phyloP scores from a whole-genome alignment of 306 rosid genomes.

The Luffa aegyptiaca region DNA sequence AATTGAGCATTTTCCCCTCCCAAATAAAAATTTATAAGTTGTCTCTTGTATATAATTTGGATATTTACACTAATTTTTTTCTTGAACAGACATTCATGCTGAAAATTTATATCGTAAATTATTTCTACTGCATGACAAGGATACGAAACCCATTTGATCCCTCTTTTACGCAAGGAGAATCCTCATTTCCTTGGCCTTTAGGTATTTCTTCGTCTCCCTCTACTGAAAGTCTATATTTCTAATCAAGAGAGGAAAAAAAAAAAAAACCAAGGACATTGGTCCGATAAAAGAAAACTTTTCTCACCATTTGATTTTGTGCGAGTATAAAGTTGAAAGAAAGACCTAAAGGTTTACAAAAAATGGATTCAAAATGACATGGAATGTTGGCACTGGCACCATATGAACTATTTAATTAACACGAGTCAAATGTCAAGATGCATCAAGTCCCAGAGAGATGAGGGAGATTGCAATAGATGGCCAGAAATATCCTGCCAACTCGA shows the following conservation, averaged over 20 bases:
- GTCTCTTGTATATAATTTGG: neutral
- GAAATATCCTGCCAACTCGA: too few relatives aligned
- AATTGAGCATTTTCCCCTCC: neutral
- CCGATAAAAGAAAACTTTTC: neutral
- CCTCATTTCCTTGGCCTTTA: too few relatives aligned
- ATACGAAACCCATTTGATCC: neutral
- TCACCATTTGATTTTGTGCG: neutral
- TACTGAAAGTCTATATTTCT: too few relatives aligned
- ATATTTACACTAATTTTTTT: too few relatives aligned
- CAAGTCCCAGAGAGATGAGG: neutral
- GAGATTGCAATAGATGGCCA: too few relatives aligned
- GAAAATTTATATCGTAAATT: too few relatives aligned
- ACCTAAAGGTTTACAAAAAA: neutral
- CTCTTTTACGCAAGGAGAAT: too few relatives aligned
- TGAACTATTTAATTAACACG: neutral
- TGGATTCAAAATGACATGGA: neutral
- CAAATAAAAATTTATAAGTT: too few relatives aligned
- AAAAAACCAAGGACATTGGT: too few relatives aligned
- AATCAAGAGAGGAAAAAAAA: too few relatives aligned
- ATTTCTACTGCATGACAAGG: neutral
- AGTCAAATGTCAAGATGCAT: neutral
- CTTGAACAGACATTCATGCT: neutral
- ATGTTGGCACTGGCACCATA: neutral
- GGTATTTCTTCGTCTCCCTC: too few relatives aligned
- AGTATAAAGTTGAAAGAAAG: neutral